Percentiles rank a stretch among this genome's conserved stretches.
phyloP scores from a whole-genome alignment of 1,284 basidiomycete species.

The Malassezia globosa region DNA sequence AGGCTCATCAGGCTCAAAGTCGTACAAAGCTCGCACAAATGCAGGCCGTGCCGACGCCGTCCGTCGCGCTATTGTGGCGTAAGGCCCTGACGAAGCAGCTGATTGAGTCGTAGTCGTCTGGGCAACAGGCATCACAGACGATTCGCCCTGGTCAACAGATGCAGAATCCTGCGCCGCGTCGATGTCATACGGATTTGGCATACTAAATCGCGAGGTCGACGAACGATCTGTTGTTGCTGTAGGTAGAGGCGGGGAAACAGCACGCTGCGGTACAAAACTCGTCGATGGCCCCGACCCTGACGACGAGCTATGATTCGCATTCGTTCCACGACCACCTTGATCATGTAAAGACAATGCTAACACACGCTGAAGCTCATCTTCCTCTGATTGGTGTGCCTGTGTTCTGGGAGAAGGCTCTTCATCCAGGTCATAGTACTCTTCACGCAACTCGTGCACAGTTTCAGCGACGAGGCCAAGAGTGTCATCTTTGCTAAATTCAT shows the following conservation, averaged over 20 bases:
- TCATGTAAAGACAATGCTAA: slow-evolving; percentile 41
- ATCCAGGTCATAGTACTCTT: slow-evolving; percentile 53
- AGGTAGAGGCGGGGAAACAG: neutral
- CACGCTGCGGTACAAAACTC: neutral
- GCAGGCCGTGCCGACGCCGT: slow-evolving; percentile 32
- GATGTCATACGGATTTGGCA: neutral
- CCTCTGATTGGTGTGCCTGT: slow-evolving; percentile 33
- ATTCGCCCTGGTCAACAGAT: neutral
- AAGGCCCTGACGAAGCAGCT: neutral
- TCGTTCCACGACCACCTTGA: slow-evolving; percentile 24
- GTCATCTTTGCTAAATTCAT: slow-evolving; percentile 61
- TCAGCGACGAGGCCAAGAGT: slow-evolving; percentile 83
- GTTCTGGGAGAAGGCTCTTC: slow-evolving; percentile 21
- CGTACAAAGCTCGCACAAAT: slow-evolving; percentile 71
- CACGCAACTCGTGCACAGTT: slow-evolving; percentile 67
- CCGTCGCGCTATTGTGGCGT: neutral
- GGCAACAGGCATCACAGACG: neutral
- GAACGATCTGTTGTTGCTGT: too few relatives aligned
- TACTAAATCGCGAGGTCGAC: neutral
- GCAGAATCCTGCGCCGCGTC: neutral
- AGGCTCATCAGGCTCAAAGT: slow-evolving; percentile 74
- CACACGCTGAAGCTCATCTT: slow-evolving; percentile 42
- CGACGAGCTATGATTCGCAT: neutral
- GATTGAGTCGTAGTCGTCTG: neutral
- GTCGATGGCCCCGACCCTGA: neutral